Evolutionary conservation across 768 basidiomycete genomes (phyloP).

Genomic region (Antrodiella citrinella): DNA sequence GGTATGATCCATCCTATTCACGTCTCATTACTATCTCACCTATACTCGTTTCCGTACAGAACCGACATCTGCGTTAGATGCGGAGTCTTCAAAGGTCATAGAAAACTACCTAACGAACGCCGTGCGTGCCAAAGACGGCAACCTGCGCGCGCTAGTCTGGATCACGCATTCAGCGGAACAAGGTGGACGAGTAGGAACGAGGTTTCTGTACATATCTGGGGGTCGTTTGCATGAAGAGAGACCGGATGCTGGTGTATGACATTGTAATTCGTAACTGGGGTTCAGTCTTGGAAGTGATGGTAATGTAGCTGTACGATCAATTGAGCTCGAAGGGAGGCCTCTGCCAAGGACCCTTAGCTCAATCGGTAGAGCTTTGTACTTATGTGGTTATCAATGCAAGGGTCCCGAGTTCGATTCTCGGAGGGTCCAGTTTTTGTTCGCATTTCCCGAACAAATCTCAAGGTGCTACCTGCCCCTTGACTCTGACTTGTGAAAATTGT

Average conservation of each 20-base stretch:
- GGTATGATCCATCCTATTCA: slow-evolving; percentile 33
- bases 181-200: slow-evolving; percentile 62
- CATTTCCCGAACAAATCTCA: neutral
- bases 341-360: slow-evolving; percentile 42
- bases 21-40: neutral
- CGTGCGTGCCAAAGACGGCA: slow-evolving; percentile 37
- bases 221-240: slow-evolving; percentile 20
- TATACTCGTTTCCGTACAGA: slow-evolving; percentile 36
- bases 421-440: slow-evolving; percentile 34
- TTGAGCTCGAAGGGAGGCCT: neutral
- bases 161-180: slow-evolving; percentile 86
- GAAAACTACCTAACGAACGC: slow-evolving; percentile 53
- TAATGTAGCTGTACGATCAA: neutral
- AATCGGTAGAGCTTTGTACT: slow-evolving; percentile 59
- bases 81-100: slow-evolving; percentile 53
- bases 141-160: slow-evolving; percentile 73
- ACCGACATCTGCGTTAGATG: slow-evolving; percentile 84
- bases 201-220: slow-evolving; percentile 40
- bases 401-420: slow-evolving; percentile 59
- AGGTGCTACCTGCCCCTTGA: too few relatives aligned
- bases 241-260: slow-evolving; percentile 9
- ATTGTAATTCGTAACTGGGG: neutral
- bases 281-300: neutral
- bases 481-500: too few relatives aligned
- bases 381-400: slow-evolving; percentile 49